Evolutionary conservation across 208 protist species (phyloP).

Genomic region (Acanthamoeba triangularis): DNA sequence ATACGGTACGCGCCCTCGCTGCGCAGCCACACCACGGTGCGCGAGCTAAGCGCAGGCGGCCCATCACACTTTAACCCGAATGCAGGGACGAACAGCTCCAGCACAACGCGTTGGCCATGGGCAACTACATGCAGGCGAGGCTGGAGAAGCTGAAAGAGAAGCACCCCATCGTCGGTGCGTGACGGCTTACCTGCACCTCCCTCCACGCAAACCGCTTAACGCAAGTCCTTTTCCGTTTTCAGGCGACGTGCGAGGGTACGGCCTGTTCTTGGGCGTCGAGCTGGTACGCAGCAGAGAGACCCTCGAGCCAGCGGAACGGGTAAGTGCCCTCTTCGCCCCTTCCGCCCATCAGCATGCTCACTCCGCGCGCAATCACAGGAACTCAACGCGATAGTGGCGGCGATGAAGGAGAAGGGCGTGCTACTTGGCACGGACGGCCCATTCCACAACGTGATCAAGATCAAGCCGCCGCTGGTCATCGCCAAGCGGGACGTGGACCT

Average conservation of each 20-base stretch:
- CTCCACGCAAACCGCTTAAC: not conserved
- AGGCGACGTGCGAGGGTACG: conserved; percentile 74
- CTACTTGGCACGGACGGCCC: conserved; percentile 67
- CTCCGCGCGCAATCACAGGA: not conserved
- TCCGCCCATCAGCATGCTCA: not conserved
- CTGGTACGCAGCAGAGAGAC: conserved; percentile 49
- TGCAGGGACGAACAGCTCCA: conserved; percentile 63
- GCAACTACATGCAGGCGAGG: conserved; percentile 26
- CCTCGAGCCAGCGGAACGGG: conserved; percentile 63
- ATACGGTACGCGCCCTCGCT: not conserved
- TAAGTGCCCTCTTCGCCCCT: not conserved
- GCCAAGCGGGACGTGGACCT: conserved; percentile 49
- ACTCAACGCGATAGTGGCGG: not conserved
- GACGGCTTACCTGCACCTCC: too few relatives aligned
- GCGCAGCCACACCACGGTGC: too few relatives aligned
- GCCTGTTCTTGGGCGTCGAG: conserved; percentile 78
- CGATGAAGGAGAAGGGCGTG: conserved; percentile 69
- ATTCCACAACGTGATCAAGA: conserved; percentile 72
- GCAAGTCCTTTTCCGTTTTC: not conserved
- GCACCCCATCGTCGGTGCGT: conserved; percentile 65
- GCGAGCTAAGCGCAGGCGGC: not conserved
- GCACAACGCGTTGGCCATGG: conserved; percentile 52
- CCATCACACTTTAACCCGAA: not conserved
- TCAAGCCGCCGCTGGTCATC: conserved; percentile 74
- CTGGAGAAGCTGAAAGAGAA: conserved; percentile 1